These are phyloP conservation scores for Mycena sp. DNA, from an alignment of 1,284 basidiomycete genomes.

Conservation along the genomic window DNA sequence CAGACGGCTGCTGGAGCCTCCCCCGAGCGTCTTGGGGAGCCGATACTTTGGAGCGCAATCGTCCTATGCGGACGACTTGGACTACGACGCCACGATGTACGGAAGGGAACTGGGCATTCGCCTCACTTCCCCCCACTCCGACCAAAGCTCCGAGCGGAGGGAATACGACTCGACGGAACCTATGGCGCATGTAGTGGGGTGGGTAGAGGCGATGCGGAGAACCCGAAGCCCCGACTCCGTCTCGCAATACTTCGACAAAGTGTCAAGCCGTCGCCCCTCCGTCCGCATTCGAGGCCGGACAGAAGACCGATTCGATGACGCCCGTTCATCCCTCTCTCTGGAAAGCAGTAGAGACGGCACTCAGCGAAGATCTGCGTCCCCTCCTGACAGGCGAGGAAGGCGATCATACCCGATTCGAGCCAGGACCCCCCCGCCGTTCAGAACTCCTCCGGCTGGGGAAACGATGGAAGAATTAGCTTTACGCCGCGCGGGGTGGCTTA, in stretches of 20 bases:
- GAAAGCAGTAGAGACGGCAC: neutral
- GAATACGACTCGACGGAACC: neutral
- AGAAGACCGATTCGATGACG: neutral
- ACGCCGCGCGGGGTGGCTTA: no score
- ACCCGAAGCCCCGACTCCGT: neutral
- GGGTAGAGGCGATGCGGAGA: neutral
- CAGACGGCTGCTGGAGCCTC: neutral
- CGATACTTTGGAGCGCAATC: no score
- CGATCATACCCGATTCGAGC: no score
- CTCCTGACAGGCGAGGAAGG: neutral
- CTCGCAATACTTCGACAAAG: no score
- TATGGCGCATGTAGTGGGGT: neutral
- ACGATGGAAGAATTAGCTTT: no score
- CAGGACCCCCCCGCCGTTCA: no score
- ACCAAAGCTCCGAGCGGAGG: neutral
- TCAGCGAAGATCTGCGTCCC: neutral
- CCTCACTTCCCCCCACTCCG: neutral
- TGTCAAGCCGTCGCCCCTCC: neutral
- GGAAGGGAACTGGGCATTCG: neutral
- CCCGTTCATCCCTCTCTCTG: neutral
- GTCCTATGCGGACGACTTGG: neutral
- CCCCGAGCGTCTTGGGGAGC: neutral
- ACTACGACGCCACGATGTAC: neutral
- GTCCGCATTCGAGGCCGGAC: neutral
- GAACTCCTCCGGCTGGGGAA: no score